These are phyloP conservation scores for Cladosporium halotolerans DNA, from an alignment of 2,329 filamentous ascomycete species.

Conservation along the genomic window DNA sequence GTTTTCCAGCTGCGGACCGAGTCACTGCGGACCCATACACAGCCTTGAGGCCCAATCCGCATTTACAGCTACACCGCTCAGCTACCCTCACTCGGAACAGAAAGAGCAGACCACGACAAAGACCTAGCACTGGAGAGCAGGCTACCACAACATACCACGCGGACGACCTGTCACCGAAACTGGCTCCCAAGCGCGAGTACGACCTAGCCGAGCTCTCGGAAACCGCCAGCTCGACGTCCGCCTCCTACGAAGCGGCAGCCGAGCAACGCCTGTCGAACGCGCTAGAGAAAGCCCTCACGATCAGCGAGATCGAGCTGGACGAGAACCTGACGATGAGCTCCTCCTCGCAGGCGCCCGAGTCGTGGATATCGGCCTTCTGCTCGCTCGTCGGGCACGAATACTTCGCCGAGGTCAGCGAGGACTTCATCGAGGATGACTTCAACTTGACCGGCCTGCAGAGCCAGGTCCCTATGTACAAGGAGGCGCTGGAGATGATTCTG, in stretches of 20 bases:
- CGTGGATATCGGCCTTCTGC: slow-evolving; percentile 98
- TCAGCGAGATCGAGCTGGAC: slow-evolving; percentile 15
- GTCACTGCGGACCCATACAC: no score
- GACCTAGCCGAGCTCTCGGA: slow-evolving; percentile 10
- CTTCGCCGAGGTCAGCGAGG: slow-evolving; percentile 96
- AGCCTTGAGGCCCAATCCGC: no score
- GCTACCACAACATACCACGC: background rate
- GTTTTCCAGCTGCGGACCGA: no score
- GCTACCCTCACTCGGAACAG: no score
- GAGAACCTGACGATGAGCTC: slow-evolving; percentile 44
- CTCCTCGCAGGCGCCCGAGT: slow-evolving; percentile 62
- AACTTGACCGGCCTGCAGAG: slow-evolving; percentile 92
- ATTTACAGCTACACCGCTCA: background rate
- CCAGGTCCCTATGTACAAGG: slow-evolving; percentile 98
- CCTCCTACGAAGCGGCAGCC: slow-evolving; percentile 2
- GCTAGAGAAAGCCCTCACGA: slow-evolving; percentile 25
- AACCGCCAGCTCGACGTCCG: slow-evolving; percentile 5
- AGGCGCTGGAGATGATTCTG: slow-evolving; percentile 97
- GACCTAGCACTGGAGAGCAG: background rate
- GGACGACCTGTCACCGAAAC: background rate
- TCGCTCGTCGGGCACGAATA: slow-evolving; percentile 94
- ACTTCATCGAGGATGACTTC: slow-evolving; percentile 99
- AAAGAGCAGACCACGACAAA: background rate
- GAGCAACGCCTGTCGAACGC: slow-evolving; percentile 21
- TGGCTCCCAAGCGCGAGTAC: slow-evolving; percentile 9